Evolutionary conservation across 2,329 filamentous ascomycete species (phyloP).

Genomic region (Sporothrix pseudoabietina): DNA sequence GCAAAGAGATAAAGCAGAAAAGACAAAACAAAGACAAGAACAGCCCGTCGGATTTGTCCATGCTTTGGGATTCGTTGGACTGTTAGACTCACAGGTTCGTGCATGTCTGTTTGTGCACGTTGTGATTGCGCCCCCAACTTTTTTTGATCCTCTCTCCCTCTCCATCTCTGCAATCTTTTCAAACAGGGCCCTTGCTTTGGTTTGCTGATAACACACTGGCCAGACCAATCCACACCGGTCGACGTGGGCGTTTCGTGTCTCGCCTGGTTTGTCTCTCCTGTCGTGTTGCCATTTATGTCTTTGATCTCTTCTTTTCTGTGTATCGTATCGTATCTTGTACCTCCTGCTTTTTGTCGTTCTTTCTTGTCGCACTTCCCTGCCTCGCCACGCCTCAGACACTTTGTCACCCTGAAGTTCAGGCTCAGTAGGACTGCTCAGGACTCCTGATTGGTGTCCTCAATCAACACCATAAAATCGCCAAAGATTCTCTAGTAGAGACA

Average conservation of each 20-base stretch:
- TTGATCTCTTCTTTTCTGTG: not conserved
- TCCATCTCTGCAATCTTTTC: not conserved
- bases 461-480: not conserved
- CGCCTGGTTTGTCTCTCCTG: not conserved
- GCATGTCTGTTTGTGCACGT: constrained; percentile 18
- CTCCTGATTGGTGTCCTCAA: not conserved
- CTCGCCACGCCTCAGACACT: not conserved
- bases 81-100: not conserved
- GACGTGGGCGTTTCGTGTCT: constrained; percentile 22
- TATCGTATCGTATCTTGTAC: not conserved
- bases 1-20: constrained; percentile 14
- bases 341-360: too few species aligned
- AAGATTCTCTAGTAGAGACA: not conserved
- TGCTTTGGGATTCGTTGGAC: not conserved
- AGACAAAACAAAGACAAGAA: not conserved
- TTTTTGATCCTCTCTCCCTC: not conserved
- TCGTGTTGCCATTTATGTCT: not conserved
- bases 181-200: not conserved
- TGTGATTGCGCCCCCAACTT: constrained; percentile 24
- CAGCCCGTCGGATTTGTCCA: not conserved
- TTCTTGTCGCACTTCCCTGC: not conserved
- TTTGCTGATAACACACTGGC: not conserved
- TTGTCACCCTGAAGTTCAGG: not conserved
- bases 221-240: constrained; percentile 12
- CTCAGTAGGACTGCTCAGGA: not conserved